A percentile compares a stretch with the other conserved stretches of the same genome.
phyloP scores from a whole-genome alignment of 148 eudicot species.

The Chenopodium berlandieri region DNA sequence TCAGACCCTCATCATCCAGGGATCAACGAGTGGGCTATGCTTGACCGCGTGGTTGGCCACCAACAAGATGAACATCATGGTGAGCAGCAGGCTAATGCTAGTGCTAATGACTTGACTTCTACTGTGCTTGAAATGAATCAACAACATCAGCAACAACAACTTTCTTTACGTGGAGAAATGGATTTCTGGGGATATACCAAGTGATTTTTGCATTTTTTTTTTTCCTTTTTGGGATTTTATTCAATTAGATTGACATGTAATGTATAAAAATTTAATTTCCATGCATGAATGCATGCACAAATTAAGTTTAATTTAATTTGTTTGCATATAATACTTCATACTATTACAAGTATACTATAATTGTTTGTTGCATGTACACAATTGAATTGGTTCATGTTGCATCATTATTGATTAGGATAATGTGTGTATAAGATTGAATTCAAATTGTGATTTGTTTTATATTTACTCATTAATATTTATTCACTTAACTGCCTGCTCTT shows the following conservation, averaged over 20 bases:
- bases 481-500: not conserved
- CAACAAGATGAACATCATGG: constrained; percentile 28
- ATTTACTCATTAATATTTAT: not conserved
- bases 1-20: constrained; percentile 41
- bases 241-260: constrained; percentile 17
- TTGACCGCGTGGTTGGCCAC: constrained; percentile 47
- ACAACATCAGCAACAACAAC: constrained; percentile 29
- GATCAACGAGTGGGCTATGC: constrained; percentile 59
- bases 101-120: constrained; percentile 30
- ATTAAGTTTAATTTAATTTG: constrained; percentile 6
- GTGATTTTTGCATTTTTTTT: constrained; percentile 14
- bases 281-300: not conserved
- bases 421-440: not conserved
- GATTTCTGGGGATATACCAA: constrained; percentile 87
- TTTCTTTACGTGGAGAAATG: constrained; percentile 72
- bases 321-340: constrained; percentile 22
- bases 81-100: constrained; percentile 19
- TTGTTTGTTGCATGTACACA: constrained; percentile 24
- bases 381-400: constrained; percentile 8
- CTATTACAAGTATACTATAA: not conserved
- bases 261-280: not conserved
- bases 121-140: constrained; percentile 52
- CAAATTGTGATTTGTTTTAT: constrained; percentile 3
- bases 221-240: not conserved
- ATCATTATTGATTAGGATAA: not conserved